phyloP scores from a whole-genome alignment of 2,329 filamentous ascomycete species.

The Neofusicoccum ribis region DNA sequence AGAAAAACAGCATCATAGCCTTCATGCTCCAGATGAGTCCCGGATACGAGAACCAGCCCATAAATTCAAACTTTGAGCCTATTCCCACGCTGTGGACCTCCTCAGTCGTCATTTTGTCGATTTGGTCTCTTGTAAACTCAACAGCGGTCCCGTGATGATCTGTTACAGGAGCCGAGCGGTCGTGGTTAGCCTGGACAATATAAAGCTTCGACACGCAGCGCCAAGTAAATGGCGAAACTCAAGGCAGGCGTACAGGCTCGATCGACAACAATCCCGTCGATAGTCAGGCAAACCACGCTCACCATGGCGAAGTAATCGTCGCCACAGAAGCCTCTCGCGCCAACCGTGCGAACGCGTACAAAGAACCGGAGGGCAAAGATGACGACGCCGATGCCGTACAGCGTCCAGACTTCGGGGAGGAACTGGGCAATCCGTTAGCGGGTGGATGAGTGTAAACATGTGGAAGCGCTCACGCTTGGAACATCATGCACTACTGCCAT shows the following conservation, averaged over 20 bases:
- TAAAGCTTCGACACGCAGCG: background rate
- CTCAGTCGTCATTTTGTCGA: background rate
- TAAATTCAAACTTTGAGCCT: conserved; percentile 7
- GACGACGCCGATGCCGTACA: conserved; percentile 29
- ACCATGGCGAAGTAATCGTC: conserved; percentile 42
- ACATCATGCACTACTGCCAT: no score
- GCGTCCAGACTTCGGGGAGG: no score
- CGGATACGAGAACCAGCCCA: conserved; percentile 29
- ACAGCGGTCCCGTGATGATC: background rate
- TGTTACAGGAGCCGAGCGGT: background rate
- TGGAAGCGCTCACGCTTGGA: no score
- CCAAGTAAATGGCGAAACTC: background rate
- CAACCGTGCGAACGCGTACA: conserved; percentile 42
- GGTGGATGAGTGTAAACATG: no score
- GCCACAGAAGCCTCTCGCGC: conserved; percentile 37
- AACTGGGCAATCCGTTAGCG: no score
- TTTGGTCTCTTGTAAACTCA: background rate
- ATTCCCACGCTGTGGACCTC: background rate
- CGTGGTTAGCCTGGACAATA: background rate
- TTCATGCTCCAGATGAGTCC: conserved; percentile 39
- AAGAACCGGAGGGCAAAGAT: conserved; percentile 37
- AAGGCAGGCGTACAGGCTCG: background rate
- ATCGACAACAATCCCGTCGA: background rate
- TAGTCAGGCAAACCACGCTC: background rate
- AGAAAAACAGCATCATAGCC: conserved; percentile 34